Evolutionary conservation across 495 filamentous ascomycete species (phyloP).

Genomic region (Ramalina intermedia): DNA sequence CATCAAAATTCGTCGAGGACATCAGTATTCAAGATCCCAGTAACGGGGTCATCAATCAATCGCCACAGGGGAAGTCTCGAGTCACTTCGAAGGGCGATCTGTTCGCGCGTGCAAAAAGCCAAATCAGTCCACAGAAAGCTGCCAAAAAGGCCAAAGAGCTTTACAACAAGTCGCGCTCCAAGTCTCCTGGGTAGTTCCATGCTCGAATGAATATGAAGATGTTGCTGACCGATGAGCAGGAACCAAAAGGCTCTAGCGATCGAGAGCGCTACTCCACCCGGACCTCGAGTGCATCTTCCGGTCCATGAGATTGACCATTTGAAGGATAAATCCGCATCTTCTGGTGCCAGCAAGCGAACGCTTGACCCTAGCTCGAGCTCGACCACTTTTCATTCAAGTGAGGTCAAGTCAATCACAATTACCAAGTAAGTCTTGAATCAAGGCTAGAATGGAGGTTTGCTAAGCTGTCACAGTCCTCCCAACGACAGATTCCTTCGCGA

Average conservation of each 20-base stretch:
- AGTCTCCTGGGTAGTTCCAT: neutral
- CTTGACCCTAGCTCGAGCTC: neutral
- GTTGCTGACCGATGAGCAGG: conserved; percentile 1
- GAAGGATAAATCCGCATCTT: neutral
- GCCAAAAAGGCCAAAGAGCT: conserved; percentile 1
- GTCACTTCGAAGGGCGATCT: no score
- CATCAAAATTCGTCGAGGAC: no score
- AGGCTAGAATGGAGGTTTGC: neutral
- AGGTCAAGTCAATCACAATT: conserved; percentile 3
- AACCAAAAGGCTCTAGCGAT: neutral
- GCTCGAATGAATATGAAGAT: neutral
- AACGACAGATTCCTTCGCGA: conserved; percentile 11
- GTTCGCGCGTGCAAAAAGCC: neutral
- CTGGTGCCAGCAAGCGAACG: neutral
- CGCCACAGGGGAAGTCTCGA: no score
- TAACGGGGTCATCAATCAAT: no score
- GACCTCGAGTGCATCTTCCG: neutral
- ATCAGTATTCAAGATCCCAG: no score
- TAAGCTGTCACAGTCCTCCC: conserved; percentile 2
- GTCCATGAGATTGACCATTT: neutral
- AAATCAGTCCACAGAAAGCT: neutral
- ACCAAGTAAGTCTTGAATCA: neutral
- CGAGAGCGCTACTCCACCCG: neutral
- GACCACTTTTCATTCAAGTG: neutral
- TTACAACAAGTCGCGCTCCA: conserved; percentile 1